A percentile compares a stretch with the other conserved stretches of the same genome.
phyloP scores from a whole-genome alignment of 345 rosid species.

The Streptanthus diversifolius region DNA sequence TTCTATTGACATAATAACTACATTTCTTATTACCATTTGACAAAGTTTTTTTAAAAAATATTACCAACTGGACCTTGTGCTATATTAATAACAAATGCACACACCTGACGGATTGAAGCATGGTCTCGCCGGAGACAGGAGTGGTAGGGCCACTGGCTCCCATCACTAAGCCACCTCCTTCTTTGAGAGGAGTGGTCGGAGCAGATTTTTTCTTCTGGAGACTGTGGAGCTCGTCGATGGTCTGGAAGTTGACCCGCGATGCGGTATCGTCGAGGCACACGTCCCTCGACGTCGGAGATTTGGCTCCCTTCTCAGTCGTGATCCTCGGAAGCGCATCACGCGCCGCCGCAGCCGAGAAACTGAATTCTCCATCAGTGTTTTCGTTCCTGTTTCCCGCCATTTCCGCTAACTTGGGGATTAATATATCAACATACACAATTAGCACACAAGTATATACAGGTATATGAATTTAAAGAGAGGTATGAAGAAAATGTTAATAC shows the following conservation, averaged over 20 bases:
- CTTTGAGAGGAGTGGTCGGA: slow-evolving; percentile 65
- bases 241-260: slow-evolving; percentile 64
- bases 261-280: slow-evolving; percentile 70
- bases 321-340: slow-evolving; percentile 40
- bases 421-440: slow-evolving; percentile 3
- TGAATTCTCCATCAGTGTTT: slow-evolving; percentile 26
- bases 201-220: slow-evolving; percentile 85
- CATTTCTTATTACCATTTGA: not conserved
- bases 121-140: slow-evolving; percentile 49
- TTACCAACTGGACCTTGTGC: not conserved
- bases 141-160: slow-evolving; percentile 44
- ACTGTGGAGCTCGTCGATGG: slow-evolving; percentile 89
- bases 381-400: slow-evolving; percentile 28
- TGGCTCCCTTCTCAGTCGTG: slow-evolving; percentile 31
- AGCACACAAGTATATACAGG: not conserved
- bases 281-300: slow-evolving; percentile 8
- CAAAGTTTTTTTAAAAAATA: not conserved
- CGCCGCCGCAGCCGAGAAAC: slow-evolving; percentile 35
- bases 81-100: not conserved
- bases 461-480: not conserved
- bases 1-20: not conserved
- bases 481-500: slow-evolving; percentile 15
- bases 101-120: slow-evolving; percentile 96
- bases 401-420: not conserved
- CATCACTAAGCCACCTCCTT: not conserved